Conservation (phyloP, 1,284 basidiomycete species). For the Boletus holoroseus region DNA sequence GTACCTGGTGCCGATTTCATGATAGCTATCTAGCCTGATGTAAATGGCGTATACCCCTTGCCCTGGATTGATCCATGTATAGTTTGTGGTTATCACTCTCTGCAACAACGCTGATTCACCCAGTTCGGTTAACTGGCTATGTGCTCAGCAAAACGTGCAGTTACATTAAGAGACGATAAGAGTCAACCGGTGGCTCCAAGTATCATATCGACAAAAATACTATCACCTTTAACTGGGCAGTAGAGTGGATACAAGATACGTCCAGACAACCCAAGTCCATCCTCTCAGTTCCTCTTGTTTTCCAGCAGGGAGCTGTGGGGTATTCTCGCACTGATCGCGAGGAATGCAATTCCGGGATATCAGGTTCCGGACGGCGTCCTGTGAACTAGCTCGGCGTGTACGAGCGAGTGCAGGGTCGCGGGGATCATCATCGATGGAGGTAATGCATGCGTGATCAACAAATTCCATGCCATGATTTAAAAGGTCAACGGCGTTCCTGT, state of each 20-base stretch:
- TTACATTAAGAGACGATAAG: background rate
- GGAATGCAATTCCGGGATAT: constrained; percentile 21
- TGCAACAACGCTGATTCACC: background rate
- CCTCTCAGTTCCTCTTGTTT: constrained; percentile 6
- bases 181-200: background rate
- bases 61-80: background rate
- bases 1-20: constrained; percentile 1
- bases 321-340: constrained; percentile 4
- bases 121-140: background rate
- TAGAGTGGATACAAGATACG: constrained; percentile 19
- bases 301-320: background rate
- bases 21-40: constrained; percentile 1
- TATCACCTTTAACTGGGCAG: background rate
- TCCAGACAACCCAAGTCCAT: constrained; percentile 17
- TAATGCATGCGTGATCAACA: constrained; percentile 31
- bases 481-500: constrained; percentile 21
- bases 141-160: background rate
- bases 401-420: constrained; percentile 15
- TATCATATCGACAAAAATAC: background rate
- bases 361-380: constrained; percentile 19
- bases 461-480: constrained; percentile 25
- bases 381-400: constrained; percentile 19
- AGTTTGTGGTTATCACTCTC: background rate
- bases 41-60: too few species aligned
- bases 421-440: constrained; percentile 25